These are phyloP conservation scores for Schwanniomyces yamadae DNA, from an alignment of 805 yeast genomes.

Conservation along the genomic window DNA sequence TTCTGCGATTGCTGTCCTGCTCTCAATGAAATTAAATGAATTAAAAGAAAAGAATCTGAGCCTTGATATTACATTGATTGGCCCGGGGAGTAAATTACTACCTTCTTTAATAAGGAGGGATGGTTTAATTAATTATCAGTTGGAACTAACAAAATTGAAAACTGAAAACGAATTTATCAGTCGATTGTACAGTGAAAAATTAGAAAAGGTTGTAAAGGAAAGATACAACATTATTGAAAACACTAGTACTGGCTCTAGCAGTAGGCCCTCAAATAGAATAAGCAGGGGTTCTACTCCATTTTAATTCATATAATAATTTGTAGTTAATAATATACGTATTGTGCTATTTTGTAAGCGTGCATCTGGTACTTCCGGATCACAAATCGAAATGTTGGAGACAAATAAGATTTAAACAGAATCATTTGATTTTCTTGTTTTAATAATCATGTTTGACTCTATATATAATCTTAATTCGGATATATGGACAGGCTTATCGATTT, in stretches of 20 bases:
- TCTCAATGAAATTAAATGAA: slow-evolving; percentile 19
- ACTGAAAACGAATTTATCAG: slow-evolving; percentile 29
- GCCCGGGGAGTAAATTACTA: slow-evolving; percentile 35
- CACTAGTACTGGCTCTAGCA: slow-evolving; percentile 25
- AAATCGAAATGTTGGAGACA: no score
- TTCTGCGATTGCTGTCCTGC: slow-evolving; percentile 33
- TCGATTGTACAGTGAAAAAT: slow-evolving; percentile 26
- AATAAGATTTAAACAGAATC: neutral
- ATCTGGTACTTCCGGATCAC: no score
- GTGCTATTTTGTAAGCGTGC: no score
- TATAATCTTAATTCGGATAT: no score
- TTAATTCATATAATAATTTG: slow-evolving; percentile 5
- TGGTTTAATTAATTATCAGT: slow-evolving; percentile 27
- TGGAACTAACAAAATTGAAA: slow-evolving; percentile 22
- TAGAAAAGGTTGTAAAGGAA: slow-evolving; percentile 36
- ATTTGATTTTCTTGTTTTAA: no score
- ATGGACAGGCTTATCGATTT: no score
- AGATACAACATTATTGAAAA: slow-evolving; percentile 30
- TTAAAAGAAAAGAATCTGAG: slow-evolving; percentile 18
- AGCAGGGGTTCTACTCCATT: slow-evolving; percentile 43
- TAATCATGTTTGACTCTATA: no score
- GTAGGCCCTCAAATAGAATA: slow-evolving; percentile 34
- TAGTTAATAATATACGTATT: no score
- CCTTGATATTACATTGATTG: slow-evolving; percentile 23
- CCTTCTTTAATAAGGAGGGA: slow-evolving; percentile 37